These are phyloP conservation scores for Tothia fuscella DNA, from an alignment of 2,329 filamentous ascomycete genomes.

Conservation along the genomic window DNA sequence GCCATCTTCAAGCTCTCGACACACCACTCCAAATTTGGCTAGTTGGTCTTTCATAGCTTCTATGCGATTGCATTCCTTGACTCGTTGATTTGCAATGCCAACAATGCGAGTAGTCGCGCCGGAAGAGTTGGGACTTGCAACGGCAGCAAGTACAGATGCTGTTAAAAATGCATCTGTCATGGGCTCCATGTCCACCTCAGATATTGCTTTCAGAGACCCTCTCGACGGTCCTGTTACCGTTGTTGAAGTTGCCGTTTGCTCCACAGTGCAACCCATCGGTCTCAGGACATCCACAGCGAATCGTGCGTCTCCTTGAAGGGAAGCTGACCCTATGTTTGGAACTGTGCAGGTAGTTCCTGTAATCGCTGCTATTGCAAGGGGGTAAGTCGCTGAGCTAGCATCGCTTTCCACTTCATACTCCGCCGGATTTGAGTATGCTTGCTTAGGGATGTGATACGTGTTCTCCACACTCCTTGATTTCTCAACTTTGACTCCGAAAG, in stretches of 20 bases:
- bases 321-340: slow-evolving; percentile 86
- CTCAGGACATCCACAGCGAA: slow-evolving; percentile 83
- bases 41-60: slow-evolving; percentile 90
- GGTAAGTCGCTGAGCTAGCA: slow-evolving; percentile 94
- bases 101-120: slow-evolving; percentile 66
- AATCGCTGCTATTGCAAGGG: slow-evolving; percentile 84
- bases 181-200: slow-evolving; percentile 91
- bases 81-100: slow-evolving; percentile 93
- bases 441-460: slow-evolving; percentile 87
- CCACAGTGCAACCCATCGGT: slow-evolving; percentile 87
- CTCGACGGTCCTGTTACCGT: slow-evolving; percentile 79
- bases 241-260: slow-evolving; percentile 74
- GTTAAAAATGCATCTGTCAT: slow-evolving; percentile 99
- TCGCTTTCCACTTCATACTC: slow-evolving; percentile 94
- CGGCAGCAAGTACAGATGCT: slow-evolving; percentile 82
- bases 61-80: slow-evolving; percentile 97
- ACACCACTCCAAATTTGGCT: slow-evolving; percentile 81
- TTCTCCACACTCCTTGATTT: slow-evolving; percentile 68
- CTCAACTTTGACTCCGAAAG: slow-evolving; percentile 74
- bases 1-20: slow-evolving; percentile 85
- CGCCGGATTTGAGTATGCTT: slow-evolving; percentile 66
- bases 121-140: slow-evolving; percentile 57
- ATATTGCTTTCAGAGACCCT: slow-evolving; percentile 61
- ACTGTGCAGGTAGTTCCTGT: slow-evolving; percentile 92
- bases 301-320: slow-evolving; percentile 85